A percentile compares a stretch with the other conserved stretches of the same genome.
phyloP scores from a whole-genome alignment of 2,329 filamentous ascomycete genomes.

The Fusarium anthophilum region DNA sequence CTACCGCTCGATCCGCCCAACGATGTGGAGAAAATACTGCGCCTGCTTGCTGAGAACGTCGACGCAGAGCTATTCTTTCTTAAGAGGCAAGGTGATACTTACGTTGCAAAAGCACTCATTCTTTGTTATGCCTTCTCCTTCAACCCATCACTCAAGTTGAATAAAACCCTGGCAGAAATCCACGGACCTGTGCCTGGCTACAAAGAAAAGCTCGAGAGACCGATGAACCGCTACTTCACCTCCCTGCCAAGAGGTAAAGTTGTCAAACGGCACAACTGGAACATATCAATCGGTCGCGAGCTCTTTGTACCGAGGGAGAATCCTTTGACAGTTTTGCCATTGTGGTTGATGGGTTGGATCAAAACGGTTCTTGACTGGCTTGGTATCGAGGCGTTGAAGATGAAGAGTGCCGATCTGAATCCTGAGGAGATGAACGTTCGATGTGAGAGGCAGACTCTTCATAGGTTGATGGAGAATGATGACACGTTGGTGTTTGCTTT shows the following conservation, averaged over 20 bases:
- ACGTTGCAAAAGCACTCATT: neutral
- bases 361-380: neutral
- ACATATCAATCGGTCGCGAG: rapidly evolving
- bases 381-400: neutral
- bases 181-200: rapidly evolving
- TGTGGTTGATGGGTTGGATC: neutral
- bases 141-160: neutral
- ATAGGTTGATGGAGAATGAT: neutral
- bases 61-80: neutral
- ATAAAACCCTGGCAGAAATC: neutral
- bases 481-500: neutral
- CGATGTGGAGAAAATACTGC: rapidly evolving
- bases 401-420: rapidly evolving
- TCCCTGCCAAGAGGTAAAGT: neutral
- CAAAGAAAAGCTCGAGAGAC: neutral
- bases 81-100: neutral
- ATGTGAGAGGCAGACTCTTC: neutral
- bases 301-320: neutral
- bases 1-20: neutral
- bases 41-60: neutral
- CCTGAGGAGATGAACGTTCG: neutral
- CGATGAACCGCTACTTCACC: neutral
- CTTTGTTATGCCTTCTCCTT: neutral
- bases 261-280: neutral
- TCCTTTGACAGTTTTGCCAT: neutral